phyloP scores from a whole-genome alignment of 345 rosid genomes.

The Pelargonium nanum region DNA sequence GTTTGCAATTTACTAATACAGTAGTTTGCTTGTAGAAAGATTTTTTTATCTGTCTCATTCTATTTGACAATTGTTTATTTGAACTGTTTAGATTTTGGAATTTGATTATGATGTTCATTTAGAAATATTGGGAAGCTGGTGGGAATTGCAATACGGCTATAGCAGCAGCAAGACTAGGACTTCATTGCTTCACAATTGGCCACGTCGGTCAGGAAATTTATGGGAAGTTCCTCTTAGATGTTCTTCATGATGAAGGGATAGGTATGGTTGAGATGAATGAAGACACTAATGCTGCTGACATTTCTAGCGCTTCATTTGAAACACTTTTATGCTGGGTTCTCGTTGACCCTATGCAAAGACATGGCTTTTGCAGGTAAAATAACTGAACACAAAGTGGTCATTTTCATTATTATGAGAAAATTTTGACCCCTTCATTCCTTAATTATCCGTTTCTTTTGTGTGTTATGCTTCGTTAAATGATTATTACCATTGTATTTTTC shows the following conservation, averaged over 20 bases:
- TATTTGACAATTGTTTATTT: background rate
- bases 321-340: constrained; percentile 97
- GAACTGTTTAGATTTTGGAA: background rate
- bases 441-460: background rate
- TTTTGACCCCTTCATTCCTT: background rate
- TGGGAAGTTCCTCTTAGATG: constrained; percentile 72
- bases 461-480: background rate
- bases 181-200: constrained; percentile 64
- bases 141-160: constrained; percentile 97
- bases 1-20: background rate
- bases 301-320: constrained; percentile 39
- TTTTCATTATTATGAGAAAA: background rate
- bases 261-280: constrained; percentile 49
- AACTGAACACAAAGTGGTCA: background rate
- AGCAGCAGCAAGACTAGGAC: constrained; percentile 94
- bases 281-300: constrained; percentile 22
- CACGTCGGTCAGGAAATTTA: constrained; percentile 78
- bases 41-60: background rate
- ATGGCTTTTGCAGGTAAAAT: constrained; percentile 93
- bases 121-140: constrained; percentile 94
- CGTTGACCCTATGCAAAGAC: constrained; percentile 76
- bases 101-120: constrained; percentile 8
- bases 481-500: background rate
- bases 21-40: background rate
- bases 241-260: constrained; percentile 71